Conservation (phyloP, 805 yeast species). For the Ogataea sp. region DNA sequence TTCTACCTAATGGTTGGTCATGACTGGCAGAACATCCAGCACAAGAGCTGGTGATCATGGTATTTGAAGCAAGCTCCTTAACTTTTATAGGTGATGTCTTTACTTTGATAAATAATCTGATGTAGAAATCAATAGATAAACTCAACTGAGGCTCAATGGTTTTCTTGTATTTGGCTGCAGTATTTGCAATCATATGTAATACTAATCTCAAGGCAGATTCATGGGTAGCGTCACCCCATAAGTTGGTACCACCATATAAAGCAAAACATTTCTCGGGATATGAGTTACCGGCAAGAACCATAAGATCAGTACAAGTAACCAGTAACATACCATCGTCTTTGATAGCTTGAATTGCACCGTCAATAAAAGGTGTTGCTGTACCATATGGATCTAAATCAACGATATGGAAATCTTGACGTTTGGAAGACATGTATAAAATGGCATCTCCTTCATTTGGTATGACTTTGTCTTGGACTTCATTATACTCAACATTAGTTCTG, state of each 20-base stretch:
- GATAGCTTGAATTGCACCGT: conserved; percentile 81
- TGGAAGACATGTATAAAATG: conserved; percentile 64
- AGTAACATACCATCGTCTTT: conserved; percentile 77
- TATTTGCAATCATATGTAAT: conserved; percentile 60
- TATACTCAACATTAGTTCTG: conserved; percentile 59
- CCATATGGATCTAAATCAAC: conserved; percentile 97
- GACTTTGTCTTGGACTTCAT: conserved; percentile 50
- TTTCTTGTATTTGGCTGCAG: conserved; percentile 87
- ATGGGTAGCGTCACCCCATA: conserved; percentile 82
- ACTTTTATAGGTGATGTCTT: conserved; percentile 73
- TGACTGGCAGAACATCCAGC: conserved; percentile 75
- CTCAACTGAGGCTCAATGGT: conserved; percentile 80
- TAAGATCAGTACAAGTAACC: conserved; percentile 94
- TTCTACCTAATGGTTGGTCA: conserved; percentile 70
- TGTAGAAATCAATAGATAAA: conserved; percentile 87
- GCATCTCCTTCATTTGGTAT: conserved; percentile 81
- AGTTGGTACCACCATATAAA: conserved; percentile 85
- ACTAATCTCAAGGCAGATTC: conserved; percentile 89
- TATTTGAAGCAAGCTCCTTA: conserved; percentile 66
- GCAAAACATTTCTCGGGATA: conserved; percentile 97
- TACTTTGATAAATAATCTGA: conserved; percentile 76
- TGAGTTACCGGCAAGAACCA: conserved; percentile 91
- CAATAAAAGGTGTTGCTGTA: conserved; percentile 92
- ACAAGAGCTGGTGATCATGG: conserved; percentile 77
- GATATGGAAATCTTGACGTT: conserved; percentile 58